A percentile compares a stretch with the other conserved stretches of the same genome.
These are phyloP conservation scores for Sporopachydermia lactativora DNA, from an alignment of 805 yeast genomes.

Conservation along the genomic window DNA sequence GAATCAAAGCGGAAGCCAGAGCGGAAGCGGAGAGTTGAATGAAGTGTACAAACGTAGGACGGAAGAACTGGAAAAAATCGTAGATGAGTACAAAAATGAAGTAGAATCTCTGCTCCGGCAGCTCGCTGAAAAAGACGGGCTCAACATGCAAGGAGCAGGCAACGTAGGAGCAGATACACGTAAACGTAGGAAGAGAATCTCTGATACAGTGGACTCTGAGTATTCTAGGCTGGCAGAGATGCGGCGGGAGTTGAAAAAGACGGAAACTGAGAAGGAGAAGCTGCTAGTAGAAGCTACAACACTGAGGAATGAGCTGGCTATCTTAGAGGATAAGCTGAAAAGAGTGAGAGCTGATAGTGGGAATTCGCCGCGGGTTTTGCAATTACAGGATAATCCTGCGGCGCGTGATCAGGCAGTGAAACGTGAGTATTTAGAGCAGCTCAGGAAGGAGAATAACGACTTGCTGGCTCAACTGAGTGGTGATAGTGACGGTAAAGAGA, in stretches of 20 bases:
- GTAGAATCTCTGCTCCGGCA: conserved; percentile 29
- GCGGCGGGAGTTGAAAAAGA: conserved; percentile 12
- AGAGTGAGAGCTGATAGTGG: conserved; percentile 25
- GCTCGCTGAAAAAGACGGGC: conserved; percentile 18
- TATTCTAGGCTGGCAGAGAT: conserved; percentile 10
- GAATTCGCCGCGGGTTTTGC: conserved; percentile 32
- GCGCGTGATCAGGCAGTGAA: conserved; percentile 46
- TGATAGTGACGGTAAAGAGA: conserved; percentile 4
- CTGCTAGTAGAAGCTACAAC: conserved; percentile 29
- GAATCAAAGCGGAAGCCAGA: conserved; percentile 9
- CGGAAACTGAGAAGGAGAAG: conserved; percentile 17
- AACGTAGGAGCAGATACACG: conserved; percentile 7
- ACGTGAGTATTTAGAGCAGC: conserved; percentile 31
- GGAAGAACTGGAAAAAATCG: conserved; percentile 28
- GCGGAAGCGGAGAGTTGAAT: no score
- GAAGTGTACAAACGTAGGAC: conserved; percentile 15
- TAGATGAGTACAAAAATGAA: conserved; percentile 42
- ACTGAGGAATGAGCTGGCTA: conserved; percentile 23
- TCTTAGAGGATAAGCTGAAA: conserved; percentile 22
- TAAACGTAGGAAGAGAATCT: conserved; percentile 19
- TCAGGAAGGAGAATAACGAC: conserved; percentile 45
- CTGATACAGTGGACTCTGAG: conserved; percentile 11
- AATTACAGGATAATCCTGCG: conserved; percentile 54
- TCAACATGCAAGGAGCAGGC: conserved; percentile 11
- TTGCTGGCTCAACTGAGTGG: conserved; percentile 23